A percentile compares a stretch with the other conserved stretches of the same genome.
These are phyloP conservation scores for Delitschia confertaspora DNA, from an alignment of 495 filamentous ascomycete genomes.

Conservation along the genomic window DNA sequence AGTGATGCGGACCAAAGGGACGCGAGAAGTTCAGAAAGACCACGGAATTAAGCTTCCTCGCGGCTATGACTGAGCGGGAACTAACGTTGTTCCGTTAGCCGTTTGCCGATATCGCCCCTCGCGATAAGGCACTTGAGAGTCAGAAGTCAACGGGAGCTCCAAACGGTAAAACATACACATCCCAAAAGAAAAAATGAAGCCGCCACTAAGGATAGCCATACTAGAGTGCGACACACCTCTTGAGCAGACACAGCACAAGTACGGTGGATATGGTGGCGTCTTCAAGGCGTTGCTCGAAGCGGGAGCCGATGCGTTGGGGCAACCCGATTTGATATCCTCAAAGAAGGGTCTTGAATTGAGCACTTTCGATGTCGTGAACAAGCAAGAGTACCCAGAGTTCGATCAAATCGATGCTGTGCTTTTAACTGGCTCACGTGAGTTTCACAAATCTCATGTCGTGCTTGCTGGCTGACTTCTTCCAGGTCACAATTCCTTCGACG, in stretches of 20 bases:
- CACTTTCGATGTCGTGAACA: constrained; percentile 58
- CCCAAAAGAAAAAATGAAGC: constrained; percentile 23
- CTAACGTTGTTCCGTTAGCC: no score
- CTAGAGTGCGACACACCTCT: constrained; percentile 74
- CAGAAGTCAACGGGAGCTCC: neutral
- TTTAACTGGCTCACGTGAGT: constrained; percentile 60
- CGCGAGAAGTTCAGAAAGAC: no score
- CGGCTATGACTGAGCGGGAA: no score
- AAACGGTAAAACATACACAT: no score
- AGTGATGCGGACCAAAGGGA: no score
- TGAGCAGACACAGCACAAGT: constrained; percentile 47
- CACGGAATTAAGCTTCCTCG: neutral
- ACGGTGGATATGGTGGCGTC: constrained; percentile 63
- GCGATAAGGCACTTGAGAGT: constrained; percentile 4
- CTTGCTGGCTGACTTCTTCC: neutral
- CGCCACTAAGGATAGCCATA: constrained; percentile 69
- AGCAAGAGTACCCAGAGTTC: constrained; percentile 54
- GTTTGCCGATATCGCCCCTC: constrained; percentile 2
- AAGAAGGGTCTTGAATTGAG: constrained; percentile 48
- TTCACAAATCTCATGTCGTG: neutral
- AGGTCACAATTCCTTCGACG: constrained; percentile 56
- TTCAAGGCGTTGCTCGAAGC: constrained; percentile 55
- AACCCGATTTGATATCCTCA: constrained; percentile 34
- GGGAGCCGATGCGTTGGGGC: constrained; percentile 40
- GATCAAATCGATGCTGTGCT: constrained; percentile 72